Percentiles rank a stretch among this genome's conserved stretches.
Conservation (phyloP, 306 rosid genomes). For the Casuarina cunninghamiana region DNA sequence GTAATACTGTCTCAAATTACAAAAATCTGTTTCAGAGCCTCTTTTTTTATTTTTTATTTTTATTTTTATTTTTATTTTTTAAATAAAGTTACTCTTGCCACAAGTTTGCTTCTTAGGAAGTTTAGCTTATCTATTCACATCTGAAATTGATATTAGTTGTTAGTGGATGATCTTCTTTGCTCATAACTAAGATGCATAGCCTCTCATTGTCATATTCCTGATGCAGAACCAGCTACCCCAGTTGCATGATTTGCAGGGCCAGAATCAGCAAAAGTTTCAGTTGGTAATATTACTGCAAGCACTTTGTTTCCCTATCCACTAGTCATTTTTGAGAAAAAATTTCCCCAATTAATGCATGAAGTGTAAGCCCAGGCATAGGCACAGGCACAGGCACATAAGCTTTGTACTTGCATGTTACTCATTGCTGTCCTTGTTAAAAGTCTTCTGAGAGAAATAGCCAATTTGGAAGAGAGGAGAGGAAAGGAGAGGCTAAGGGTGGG, state of each 20-base stretch:
- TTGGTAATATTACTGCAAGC: conserved; percentile 23
- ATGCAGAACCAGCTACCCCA: conserved; percentile 38
- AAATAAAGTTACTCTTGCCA: neutral
- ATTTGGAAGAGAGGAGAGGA: neutral
- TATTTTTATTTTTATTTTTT: too few species aligned
- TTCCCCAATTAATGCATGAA: neutral
- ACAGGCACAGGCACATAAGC: neutral
- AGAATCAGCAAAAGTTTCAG: conserved; percentile 47
- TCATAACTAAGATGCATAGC: neutral
- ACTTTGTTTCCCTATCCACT: neutral
- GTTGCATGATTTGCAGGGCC: conserved; percentile 53
- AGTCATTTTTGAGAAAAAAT: neutral
- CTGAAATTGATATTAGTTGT: neutral
- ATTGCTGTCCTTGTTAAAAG: neutral
- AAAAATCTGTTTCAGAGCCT: neutral
- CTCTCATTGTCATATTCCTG: conserved; percentile 9
- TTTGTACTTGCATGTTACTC: neutral
- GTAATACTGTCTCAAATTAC: neutral
- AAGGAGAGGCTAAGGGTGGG: neutral
- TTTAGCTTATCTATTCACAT: neutral
- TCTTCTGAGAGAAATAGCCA: neutral
- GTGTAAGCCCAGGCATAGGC: neutral
- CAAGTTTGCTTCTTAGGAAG: neutral
- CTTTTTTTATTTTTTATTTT: neutral
- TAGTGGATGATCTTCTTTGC: neutral